Evolutionary conservation across 306 rosid species (phyloP), one percentile per base, ranked within the genome.

Genomic region (Hylodesmum podocarpum): DNA sequence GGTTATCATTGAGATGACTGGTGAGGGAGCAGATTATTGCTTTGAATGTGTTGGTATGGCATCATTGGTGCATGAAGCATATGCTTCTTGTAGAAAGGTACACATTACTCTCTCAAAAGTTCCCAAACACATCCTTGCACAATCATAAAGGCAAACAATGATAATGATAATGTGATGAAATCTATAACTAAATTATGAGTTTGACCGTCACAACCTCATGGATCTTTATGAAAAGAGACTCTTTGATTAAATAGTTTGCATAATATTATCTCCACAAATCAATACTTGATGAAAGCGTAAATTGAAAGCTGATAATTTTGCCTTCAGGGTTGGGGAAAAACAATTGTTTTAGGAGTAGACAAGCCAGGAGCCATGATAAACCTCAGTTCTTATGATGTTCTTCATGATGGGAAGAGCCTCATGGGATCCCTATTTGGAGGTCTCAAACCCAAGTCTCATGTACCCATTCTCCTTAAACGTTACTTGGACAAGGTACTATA

Each of bases 261-360:
- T 18, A 6, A 15, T 24, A 4, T 28, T 57, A 64, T 25, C 27
- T 66, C 10, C 27, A 21, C 31, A 41, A 13, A 39, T 67, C 19
- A 41, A 27, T 41, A 13, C 6, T 24, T 66, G 6, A 5, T 62
- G 50, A 57, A 31, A 33, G 39, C 66, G 15, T 31, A 15, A 44
- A 59, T 41, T 14, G 53, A 16, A 43, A 66, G 16, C 22, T 33
- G 22, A 34, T 75, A 36, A 14, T 75, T 73, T 75, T 67, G 7
- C 31, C 37, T 71, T 64, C 79, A 91, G 98, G 98, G 98, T 44
- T 94, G 97, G 98, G 98, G 98, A 29, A 90, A 91, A 87, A 88
- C 94, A 46, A 51, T 93, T 33, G 86, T 93, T 12, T 22, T 93
- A 78, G 98, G 96, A 46, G 91, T 89, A 66, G 96, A 86, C 85